Evolutionary conservation across 1,139 yeast genomes (phyloP).

Genomic region (Blastobotrys malaysiensis): DNA sequence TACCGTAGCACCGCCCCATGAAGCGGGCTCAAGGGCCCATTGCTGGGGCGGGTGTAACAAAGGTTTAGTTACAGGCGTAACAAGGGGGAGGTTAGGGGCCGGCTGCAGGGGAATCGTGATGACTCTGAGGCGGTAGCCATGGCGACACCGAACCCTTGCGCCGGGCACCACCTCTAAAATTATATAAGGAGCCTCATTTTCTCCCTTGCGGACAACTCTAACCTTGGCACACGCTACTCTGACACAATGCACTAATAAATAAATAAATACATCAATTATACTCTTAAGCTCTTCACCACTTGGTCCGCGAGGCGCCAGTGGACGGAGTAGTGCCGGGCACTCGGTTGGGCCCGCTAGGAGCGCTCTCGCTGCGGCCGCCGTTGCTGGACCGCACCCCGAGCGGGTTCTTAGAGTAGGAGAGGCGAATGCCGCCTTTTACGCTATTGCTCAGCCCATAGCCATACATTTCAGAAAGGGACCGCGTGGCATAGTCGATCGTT

Average conservation of each 20-base stretch:
- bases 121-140: neutral
- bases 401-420: constrained; percentile 92
- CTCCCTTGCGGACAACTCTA: neutral
- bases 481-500: constrained; percentile 87
- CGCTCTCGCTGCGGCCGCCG: neutral
- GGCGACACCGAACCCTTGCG: neutral
- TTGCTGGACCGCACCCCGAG: constrained; percentile 65
- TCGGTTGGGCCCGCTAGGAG: neutral
- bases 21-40: no score
- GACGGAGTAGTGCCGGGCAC: neutral
- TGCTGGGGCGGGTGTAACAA: no score
- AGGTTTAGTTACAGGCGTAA: no score
- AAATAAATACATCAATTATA: neutral
- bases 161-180: neutral
- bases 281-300: neutral
- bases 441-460: constrained; percentile 71
- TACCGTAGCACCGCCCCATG: no score
- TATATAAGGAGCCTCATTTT: neutral
- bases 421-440: constrained; percentile 85
- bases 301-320: neutral
- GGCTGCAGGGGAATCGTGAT: no score
- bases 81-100: no score
- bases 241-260: neutral
- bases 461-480: constrained; percentile 87
- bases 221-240: neutral